Evolutionary conservation across 306 rosid genomes (phyloP).

Genomic region (Cyamopsis tetragonoloba): DNA sequence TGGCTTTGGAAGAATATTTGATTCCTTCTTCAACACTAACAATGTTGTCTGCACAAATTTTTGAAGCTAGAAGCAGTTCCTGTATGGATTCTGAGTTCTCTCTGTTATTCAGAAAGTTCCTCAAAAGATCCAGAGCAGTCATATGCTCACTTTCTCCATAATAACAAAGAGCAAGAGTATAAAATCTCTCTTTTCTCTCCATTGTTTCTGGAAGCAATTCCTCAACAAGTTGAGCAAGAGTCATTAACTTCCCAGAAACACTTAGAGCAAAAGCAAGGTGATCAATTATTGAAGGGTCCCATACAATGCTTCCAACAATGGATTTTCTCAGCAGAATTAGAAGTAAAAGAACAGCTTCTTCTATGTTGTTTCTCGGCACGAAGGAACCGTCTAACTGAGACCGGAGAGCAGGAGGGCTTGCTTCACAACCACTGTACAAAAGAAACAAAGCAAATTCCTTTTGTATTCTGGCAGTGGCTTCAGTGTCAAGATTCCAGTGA

Average conservation of each 20-base stretch:
- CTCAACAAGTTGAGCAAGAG: constrained; percentile 67
- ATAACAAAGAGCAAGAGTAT: constrained; percentile 72
- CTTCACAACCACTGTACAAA: constrained; percentile 81
- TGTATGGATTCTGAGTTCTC: constrained; percentile 46
- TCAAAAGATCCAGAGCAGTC: constrained; percentile 72
- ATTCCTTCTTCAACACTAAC: constrained; percentile 65
- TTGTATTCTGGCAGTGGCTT: constrained; percentile 59
- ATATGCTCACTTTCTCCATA: constrained; percentile 56
- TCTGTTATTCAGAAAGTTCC: constrained; percentile 53
- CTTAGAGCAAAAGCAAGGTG: constrained; percentile 81
- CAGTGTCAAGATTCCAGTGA: constrained; percentile 62
- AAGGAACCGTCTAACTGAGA: constrained; percentile 77
- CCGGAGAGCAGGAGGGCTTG: constrained; percentile 73
- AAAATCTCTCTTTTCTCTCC: constrained; percentile 51
- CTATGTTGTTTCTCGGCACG: constrained; percentile 80
- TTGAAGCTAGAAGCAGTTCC: constrained; percentile 70
- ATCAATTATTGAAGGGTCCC: constrained; percentile 79
- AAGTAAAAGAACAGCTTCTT: constrained; percentile 84
- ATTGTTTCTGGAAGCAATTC: constrained; percentile 68
- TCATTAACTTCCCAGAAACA: constrained; percentile 54
- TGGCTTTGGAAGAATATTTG: constrained; percentile 44
- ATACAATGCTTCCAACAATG: constrained; percentile 42
- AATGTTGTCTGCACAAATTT: constrained; percentile 65
- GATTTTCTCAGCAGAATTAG: constrained; percentile 56
- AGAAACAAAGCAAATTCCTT: constrained; percentile 85